Evolutionary conservation across 768 basidiomycete genomes (phyloP).

Genomic region (Thelephora ganbajun): DNA sequence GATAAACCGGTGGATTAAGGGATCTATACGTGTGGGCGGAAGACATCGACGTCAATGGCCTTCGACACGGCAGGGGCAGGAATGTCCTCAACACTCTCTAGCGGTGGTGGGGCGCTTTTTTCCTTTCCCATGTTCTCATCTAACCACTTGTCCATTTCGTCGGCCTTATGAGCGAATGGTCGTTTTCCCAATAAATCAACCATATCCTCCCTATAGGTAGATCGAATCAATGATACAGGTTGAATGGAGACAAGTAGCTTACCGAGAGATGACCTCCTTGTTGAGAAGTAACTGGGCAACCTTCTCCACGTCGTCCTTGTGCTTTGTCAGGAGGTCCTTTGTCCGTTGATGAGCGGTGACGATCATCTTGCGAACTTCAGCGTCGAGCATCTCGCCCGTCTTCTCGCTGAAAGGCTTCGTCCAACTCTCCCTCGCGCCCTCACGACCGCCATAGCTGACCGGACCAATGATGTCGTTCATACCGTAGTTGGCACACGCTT

Average conservation of each 20-base stretch:
- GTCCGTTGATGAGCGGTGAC: conserved; percentile 77
- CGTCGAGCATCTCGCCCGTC: conserved; percentile 88
- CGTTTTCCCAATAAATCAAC: conserved; percentile 69
- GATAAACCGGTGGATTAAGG: neutral
- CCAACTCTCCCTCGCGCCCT: conserved; percentile 76
- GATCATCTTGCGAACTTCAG: conserved; percentile 92
- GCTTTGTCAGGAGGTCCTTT: conserved; percentile 61
- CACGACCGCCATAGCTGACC: conserved; percentile 87
- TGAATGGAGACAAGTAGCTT: conserved; percentile 11
- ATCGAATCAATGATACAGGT: neutral
- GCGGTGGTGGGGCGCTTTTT: conserved; percentile 50
- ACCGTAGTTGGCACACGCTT: conserved; percentile 90
- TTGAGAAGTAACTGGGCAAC: conserved; percentile 83
- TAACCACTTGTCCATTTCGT: conserved; percentile 98
- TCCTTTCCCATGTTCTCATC: conserved; percentile 56
- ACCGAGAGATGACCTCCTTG: conserved; percentile 94
- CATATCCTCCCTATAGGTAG: conserved; percentile 64
- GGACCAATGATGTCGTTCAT: conserved; percentile 95
- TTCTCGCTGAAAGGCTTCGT: conserved; percentile 98
- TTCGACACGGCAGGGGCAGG: conserved; percentile 29
- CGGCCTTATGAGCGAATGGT: conserved; percentile 61
- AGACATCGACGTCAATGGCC: neutral
- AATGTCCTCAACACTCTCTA: conserved; percentile 25
- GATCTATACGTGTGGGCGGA: conserved; percentile 1
- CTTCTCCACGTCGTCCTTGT: conserved; percentile 83